Percentiles rank a stretch among this genome's conserved stretches.
Evolutionary conservation across 2,329 filamentous ascomycete genomes (phyloP).

Genomic region (Aspergillus sp.): DNA sequence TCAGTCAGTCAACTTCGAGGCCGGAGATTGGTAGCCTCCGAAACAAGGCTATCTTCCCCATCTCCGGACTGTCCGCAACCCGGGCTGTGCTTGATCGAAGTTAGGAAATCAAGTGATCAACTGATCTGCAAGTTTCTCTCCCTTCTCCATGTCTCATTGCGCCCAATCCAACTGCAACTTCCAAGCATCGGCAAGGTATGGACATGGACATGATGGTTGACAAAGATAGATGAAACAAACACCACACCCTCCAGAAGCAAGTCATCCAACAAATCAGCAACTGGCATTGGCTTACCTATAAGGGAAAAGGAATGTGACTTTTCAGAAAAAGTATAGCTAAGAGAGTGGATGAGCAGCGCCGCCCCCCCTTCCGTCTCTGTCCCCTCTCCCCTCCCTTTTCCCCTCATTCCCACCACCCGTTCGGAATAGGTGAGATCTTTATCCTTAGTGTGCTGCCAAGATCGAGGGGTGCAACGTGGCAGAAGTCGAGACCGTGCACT

Average conservation of each 20-base stretch:
- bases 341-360: slow-evolving; percentile 3
- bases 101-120: neutral
- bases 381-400: no score
- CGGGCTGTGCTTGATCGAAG: neutral
- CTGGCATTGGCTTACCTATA: neutral
- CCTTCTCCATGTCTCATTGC: slow-evolving; percentile 1
- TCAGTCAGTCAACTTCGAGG: neutral
- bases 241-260: neutral
- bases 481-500: slow-evolving; percentile 24
- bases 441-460: slow-evolving; percentile 31
- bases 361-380: neutral
- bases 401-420: slow-evolving; percentile 11
- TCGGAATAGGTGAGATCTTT: slow-evolving; percentile 28
- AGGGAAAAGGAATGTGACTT: neutral
- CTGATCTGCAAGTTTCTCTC: neutral
- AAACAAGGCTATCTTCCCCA: slow-evolving; percentile 1
- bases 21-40: neutral
- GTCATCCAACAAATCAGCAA: neutral
- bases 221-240: slow-evolving; percentile 3
- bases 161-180: neutral
- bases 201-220: neutral
- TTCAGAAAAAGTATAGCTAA: no score
- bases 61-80: neutral
- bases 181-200: neutral
- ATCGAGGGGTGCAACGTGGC: slow-evolving; percentile 29